These are phyloP conservation scores for Rhododendron simsii DNA, from an alignment of 148 eudicot species.

Conservation along the genomic window DNA sequence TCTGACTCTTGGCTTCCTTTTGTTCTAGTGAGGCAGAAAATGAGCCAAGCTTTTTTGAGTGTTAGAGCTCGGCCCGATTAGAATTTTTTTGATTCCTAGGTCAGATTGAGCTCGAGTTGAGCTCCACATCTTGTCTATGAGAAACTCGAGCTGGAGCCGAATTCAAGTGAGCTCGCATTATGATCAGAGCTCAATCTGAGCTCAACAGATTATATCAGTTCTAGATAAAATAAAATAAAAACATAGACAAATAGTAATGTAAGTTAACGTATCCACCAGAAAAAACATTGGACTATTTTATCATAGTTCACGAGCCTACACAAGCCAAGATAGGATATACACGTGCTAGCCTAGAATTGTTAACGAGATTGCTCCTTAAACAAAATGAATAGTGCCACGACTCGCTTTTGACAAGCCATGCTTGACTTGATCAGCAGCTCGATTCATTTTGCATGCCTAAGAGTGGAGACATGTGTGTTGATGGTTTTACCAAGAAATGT, in stretches of 20 bases:
- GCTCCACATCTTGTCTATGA: neutral
- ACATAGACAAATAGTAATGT: neutral
- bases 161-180: neutral
- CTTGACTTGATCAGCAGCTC: neutral
- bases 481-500: neutral
- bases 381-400: neutral
- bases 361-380: neutral
- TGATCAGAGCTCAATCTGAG: neutral
- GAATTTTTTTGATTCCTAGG: neutral
- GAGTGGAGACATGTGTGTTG: too few relatives aligned
- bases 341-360: neutral
- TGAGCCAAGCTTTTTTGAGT: neutral
- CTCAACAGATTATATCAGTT: too few relatives aligned
- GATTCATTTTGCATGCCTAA: neutral
- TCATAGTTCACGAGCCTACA: neutral
- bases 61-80: neutral
- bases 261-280: neutral
- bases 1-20: neutral
- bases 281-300: neutral
- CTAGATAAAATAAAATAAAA: too few relatives aligned
- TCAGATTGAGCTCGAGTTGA: neutral
- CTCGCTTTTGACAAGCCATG: neutral
- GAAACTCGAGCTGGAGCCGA: neutral
- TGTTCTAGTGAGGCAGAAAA: neutral
- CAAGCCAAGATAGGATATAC: neutral